Evolutionary conservation across 2,329 filamentous ascomycete genomes (phyloP), one percentile per base, ranked within the genome.

Genomic region (Tolypocladium amazonense): DNA sequence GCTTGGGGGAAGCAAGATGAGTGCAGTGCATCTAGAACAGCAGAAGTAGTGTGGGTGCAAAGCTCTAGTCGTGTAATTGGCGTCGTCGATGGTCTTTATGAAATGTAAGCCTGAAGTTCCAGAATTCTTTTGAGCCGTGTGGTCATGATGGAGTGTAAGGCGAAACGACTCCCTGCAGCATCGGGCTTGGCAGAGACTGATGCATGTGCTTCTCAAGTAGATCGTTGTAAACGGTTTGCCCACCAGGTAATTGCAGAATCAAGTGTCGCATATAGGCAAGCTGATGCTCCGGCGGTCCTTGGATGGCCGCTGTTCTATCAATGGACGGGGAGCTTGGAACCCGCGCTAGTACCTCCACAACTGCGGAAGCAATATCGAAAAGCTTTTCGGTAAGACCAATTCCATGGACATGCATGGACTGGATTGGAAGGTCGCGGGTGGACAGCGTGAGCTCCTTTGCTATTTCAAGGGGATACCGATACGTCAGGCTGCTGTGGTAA

Each of bases 311-410:
- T 0, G 64, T 64, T 38, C 67, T 70, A 11, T 64, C 67, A 15
- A 62, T 71, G 33, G 66, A 62, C 0, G 68, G 65, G n/a, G 63
- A 63, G 4, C 71, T 8, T 0, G 76, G 77, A 0, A 79, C 71
- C 0, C 75, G 70, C 0, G 77, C 76, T 1, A 79, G 64, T 1
- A 79, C 77, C 55, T 79, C 77, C 1, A 77, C 72, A 1, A 77
- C 73, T 0, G 76, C 72, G 0, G 74, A 78, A 0, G 76, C 75
- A 33, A 79, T 71, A 41, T 79, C 77, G 47, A 76, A 79, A 0
- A 79, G 62, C 61, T 79, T 79, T 59, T 79, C 77, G 0, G 77
- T 79, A n/a, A 79, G 62, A 0, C 77, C 77, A 12, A 76, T 75
- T 0, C 77, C 77, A 14, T 79, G 77, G 0, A 79, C 71, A 25